These are phyloP conservation scores for Cucurbitaria berberidis DNA, from an alignment of 2,329 filamentous ascomycete species.

Conservation along the genomic window DNA sequence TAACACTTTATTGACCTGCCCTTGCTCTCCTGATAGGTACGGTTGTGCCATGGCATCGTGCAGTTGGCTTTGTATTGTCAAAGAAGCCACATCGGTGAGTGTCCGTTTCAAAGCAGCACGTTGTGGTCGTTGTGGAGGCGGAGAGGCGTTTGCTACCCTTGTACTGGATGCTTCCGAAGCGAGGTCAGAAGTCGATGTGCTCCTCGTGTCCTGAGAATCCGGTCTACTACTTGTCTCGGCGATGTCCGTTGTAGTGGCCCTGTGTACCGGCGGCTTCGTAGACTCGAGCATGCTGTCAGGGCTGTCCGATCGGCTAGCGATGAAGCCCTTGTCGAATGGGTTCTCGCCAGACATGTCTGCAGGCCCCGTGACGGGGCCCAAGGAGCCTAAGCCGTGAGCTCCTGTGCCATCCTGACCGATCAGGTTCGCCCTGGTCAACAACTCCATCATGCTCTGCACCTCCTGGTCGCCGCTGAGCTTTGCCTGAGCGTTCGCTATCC, in stretches of 20 bases:
- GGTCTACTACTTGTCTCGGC: constrained; percentile 11
- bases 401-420: constrained; percentile 71
- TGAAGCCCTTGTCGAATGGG: constrained; percentile 83
- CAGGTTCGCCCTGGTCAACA: constrained; percentile 81
- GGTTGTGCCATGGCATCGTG: constrained; percentile 86
- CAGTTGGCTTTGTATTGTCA: constrained; percentile 79
- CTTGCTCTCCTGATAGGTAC: constrained; percentile 65
- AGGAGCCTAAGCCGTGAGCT: constrained; percentile 53
- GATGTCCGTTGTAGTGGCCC: constrained; percentile 14
- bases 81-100: constrained; percentile 79
- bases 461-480: constrained; percentile 83
- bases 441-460: constrained; percentile 87
- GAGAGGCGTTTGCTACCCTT: constrained; percentile 18
- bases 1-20: constrained; percentile 52
- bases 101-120: constrained; percentile 81
- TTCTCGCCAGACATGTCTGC: constrained; percentile 75
- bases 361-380: constrained; percentile 80
- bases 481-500: constrained; percentile 82
- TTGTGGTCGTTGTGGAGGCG: constrained; percentile 32
- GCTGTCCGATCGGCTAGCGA: constrained; percentile 57
- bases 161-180: constrained; percentile 32
- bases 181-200: constrained; percentile 27
- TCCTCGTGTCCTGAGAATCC: constrained; percentile 19
- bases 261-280: constrained; percentile 24
- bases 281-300: constrained; percentile 48